phyloP scores from a whole-genome alignment of 257 asterid genomes.

The Solanum medicagineum region DNA sequence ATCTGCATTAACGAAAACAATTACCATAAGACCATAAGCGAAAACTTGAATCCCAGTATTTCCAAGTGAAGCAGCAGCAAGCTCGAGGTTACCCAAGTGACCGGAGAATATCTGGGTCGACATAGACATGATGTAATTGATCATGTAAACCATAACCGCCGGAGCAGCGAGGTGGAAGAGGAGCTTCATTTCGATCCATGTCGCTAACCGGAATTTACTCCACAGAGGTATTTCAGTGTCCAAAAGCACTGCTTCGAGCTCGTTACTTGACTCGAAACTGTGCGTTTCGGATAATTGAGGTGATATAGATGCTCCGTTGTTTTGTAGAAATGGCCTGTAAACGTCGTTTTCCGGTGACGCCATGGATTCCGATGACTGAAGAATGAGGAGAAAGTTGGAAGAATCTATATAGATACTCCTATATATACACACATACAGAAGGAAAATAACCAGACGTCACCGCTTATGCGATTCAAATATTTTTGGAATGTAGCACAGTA shows the following conservation, averaged over 20 bases:
- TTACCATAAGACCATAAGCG: conserved; percentile 14
- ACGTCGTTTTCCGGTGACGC: neutral
- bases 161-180: conserved; percentile 1
- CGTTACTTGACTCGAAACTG: neutral
- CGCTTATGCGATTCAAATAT: neutral
- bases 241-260: neutral
- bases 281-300: neutral
- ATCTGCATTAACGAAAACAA: neutral
- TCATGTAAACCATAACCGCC: conserved; percentile 5
- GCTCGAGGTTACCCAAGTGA: conserved; percentile 10
- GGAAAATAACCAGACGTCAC: neutral
- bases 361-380: neutral
- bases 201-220: neutral
- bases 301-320: neutral
- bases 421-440: neutral
- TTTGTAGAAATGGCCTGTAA: neutral
- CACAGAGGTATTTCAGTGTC: neutral
- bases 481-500: neutral
- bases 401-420: too few species aligned
- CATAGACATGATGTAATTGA: conserved; percentile 9
- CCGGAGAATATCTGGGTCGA: conserved; percentile 7
- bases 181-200: conserved; percentile 7
- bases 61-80: conserved; percentile 15
- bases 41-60: conserved; percentile 10
- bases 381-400: neutral